These are phyloP conservation scores for Calophaca sinica DNA, from an alignment of 306 rosid species.

Conservation along the genomic window DNA sequence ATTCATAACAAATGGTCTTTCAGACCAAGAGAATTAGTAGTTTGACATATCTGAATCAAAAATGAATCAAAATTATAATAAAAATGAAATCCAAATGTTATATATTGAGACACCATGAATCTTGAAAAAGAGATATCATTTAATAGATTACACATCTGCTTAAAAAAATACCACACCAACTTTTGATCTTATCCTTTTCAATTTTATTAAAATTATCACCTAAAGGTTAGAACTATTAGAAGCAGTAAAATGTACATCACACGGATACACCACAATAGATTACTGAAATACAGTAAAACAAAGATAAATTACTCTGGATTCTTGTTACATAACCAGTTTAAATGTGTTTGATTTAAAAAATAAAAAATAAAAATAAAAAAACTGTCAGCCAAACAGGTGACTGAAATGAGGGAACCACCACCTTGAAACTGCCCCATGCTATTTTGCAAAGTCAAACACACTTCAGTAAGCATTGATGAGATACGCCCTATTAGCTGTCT, in stretches of 20 bases:
- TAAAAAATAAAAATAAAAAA: not conserved
- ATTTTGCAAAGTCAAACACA: constrained; percentile 3
- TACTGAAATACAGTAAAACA: not conserved
- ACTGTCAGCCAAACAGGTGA: not conserved
- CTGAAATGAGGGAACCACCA: not conserved
- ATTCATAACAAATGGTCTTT: constrained; percentile 28
- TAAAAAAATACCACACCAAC: not conserved
- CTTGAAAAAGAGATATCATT: constrained; percentile 11
- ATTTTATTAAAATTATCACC: not conserved
- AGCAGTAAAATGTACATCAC: not conserved
- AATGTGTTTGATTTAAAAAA: not conserved
- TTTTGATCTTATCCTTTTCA: not conserved
- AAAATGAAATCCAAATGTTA: constrained; percentile 7
- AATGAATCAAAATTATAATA: constrained; percentile 13
- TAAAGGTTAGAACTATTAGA: not conserved
- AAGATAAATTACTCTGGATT: not conserved
- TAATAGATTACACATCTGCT: not conserved
- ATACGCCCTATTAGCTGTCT: not conserved
- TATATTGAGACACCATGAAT: not conserved
- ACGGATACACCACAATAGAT: not conserved
- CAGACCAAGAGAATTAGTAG: not conserved
- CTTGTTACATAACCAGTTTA: not conserved
- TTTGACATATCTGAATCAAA: constrained; percentile 15
- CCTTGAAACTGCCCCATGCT: not conserved
- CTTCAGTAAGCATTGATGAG: constrained; percentile 6